Evolutionary conservation across 2,329 filamentous ascomycete genomes (phyloP).

Genomic region (Neofusicoccum ribis): DNA sequence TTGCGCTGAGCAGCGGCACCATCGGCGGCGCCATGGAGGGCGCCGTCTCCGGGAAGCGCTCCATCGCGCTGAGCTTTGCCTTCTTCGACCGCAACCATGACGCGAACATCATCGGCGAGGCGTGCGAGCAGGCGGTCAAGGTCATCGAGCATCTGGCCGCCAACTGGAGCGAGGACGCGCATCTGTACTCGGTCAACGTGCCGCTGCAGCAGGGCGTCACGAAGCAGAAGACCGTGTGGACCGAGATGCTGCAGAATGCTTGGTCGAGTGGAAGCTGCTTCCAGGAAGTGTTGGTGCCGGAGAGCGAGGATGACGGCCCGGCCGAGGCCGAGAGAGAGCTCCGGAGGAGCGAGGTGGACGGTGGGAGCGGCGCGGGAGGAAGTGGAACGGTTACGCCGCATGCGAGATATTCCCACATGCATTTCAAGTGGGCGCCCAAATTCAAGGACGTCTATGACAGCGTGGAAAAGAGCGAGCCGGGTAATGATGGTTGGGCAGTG

Average conservation of each 20-base stretch:
- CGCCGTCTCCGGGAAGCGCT: slow-evolving; percentile 48
- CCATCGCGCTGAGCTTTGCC: slow-evolving; percentile 85
- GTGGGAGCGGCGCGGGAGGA: slow-evolving; percentile 23
- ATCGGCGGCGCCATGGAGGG: slow-evolving; percentile 54
- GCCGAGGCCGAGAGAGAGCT: slow-evolving; percentile 73
- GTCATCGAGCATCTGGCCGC: slow-evolving; percentile 76
- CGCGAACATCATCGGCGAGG: slow-evolving; percentile 74
- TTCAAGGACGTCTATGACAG: slow-evolving; percentile 86
- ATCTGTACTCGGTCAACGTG: slow-evolving; percentile 91
- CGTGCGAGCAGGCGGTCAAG: slow-evolving; percentile 70
- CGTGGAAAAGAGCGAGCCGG: slow-evolving; percentile 72
- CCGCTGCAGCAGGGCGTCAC: slow-evolving; percentile 78
- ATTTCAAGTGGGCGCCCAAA: slow-evolving; percentile 92
- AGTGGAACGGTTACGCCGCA: slow-evolving; percentile 37
- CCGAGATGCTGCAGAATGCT: slow-evolving; percentile 84
- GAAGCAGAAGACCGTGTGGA: slow-evolving; percentile 73
- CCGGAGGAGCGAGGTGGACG: slow-evolving; percentile 54
- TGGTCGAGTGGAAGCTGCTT: slow-evolving; percentile 80
- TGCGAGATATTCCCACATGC: slow-evolving; percentile 68
- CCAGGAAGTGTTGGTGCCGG: slow-evolving; percentile 69
- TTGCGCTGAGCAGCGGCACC: slow-evolving; percentile 50
- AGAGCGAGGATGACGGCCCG: slow-evolving; percentile 55
- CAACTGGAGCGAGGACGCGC: slow-evolving; percentile 70
- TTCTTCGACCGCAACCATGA: slow-evolving; percentile 88
- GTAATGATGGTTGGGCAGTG: slow-evolving; percentile 91